phyloP scores from a whole-genome alignment of 1,284 basidiomycete species.

The Trichosporon coremiiforme region DNA sequence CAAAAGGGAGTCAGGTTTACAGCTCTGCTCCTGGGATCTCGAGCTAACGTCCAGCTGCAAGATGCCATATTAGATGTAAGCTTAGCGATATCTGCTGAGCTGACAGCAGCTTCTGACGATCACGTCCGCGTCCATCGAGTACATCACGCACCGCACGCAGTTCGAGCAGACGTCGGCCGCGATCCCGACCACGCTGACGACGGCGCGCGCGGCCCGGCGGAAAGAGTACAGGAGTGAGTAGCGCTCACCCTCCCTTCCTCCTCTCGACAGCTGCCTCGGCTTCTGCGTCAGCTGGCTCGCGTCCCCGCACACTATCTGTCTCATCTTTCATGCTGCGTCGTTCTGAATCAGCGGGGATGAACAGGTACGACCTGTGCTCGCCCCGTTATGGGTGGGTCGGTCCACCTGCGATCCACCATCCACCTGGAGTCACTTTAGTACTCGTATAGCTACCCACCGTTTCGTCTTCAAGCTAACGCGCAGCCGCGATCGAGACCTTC shows the following conservation, averaged over 20 bases:
- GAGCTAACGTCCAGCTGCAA: conserved; percentile 45
- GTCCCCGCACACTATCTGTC: too few species aligned
- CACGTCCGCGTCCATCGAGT: conserved; percentile 54
- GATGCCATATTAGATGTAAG: conserved; percentile 56
- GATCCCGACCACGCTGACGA: conserved; percentile 48
- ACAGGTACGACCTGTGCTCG: too few species aligned
- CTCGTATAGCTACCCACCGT: too few species aligned
- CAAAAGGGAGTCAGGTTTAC: too few species aligned
- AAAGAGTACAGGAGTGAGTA: conserved; percentile 44
- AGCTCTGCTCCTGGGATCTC: too few species aligned
- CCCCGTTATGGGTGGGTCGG: too few species aligned
- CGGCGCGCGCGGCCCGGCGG: conserved; percentile 38
- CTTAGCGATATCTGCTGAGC: not conserved
- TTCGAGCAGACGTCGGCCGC: conserved; percentile 50
- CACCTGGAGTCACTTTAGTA: too few species aligned
- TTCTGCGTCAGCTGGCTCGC: not conserved
- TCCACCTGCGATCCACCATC: too few species aligned
- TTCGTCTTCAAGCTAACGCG: conserved; percentile 5
- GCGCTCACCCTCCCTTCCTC: not conserved
- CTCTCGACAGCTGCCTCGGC: not conserved
- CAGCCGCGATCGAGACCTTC: conserved; percentile 52
- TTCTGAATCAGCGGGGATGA: too few species aligned
- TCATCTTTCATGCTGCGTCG: not conserved
- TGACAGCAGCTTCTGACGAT: conserved; percentile 50
- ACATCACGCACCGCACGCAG: conserved; percentile 52